phyloP scores from a whole-genome alignment of 208 protist species.

The Porcisia hertigi region DNA sequence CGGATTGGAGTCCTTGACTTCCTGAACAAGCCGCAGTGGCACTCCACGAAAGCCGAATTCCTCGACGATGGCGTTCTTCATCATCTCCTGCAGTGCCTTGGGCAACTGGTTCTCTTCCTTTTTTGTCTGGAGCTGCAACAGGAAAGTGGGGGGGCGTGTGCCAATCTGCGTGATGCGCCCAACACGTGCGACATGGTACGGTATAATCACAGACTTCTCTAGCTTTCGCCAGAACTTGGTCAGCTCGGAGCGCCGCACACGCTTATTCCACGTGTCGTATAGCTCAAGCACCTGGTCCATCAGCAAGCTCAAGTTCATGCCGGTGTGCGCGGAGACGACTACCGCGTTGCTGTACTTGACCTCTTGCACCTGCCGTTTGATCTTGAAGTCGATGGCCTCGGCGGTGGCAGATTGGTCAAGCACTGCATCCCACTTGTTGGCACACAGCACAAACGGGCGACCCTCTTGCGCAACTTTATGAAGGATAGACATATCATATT shows the following conservation, averaged over 20 bases:
- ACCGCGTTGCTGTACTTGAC: conserved; percentile 91
- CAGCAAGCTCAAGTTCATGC: conserved; percentile 88
- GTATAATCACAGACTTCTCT: conserved; percentile 90
- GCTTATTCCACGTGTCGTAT: conserved; percentile 93
- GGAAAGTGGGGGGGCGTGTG: conserved; percentile 83
- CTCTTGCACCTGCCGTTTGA: conserved; percentile 90
- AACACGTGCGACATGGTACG: conserved; percentile 86
- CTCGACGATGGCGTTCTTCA: conserved; percentile 91
- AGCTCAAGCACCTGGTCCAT: conserved; percentile 84
- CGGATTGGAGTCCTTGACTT: conserved; percentile 87
- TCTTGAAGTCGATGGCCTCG: conserved; percentile 93
- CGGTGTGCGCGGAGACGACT: conserved; percentile 85
- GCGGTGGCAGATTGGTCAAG: conserved; percentile 87
- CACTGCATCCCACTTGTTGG: conserved; percentile 94
- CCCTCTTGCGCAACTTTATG: conserved; percentile 87
- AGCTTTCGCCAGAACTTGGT: conserved; percentile 91
- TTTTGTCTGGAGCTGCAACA: conserved; percentile 90
- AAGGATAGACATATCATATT: conserved; percentile 91
- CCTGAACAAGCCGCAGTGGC: conserved; percentile 86
- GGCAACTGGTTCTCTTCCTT: conserved; percentile 80
- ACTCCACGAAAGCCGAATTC: conserved; percentile 92
- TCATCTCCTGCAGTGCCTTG: conserved; percentile 84
- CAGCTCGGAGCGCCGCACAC: conserved; percentile 75
- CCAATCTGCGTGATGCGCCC: conserved; percentile 88
- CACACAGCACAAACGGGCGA: conserved; percentile 85